Conservation (phyloP, 2,329 filamentous ascomycete genomes). For the Hypoxylon sp. region DNA sequence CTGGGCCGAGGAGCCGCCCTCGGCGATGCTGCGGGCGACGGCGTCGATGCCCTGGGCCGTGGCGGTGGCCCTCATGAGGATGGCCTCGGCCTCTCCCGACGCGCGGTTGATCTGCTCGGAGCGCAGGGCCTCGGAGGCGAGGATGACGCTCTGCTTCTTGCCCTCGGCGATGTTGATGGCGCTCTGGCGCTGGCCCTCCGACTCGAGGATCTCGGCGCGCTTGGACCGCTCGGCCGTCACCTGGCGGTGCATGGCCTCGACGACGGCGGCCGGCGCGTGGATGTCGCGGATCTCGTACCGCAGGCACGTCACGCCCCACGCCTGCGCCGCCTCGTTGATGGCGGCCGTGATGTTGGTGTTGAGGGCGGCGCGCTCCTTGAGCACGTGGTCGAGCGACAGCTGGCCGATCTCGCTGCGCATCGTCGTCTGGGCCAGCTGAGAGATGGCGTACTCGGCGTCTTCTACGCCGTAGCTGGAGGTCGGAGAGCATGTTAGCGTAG, state of each 20-base stretch:
- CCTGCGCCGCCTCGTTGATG: conserved; percentile 96
- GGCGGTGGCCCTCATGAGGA: conserved; percentile 82
- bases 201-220: conserved; percentile 96
- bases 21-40: conserved; percentile 77
- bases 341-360: conserved; percentile 99
- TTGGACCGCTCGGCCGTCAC: conserved; percentile 97
- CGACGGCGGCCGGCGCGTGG: conserved; percentile 90
- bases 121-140: conserved; percentile 90
- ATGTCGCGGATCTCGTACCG: conserved; percentile 99
- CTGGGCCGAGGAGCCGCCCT: conserved; percentile 78
- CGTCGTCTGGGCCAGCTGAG: conserved; percentile 95
- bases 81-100: conserved; percentile 92
- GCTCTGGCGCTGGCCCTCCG: conserved; percentile 93
- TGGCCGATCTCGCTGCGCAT: conserved; percentile 99
- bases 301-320: conserved; percentile 95
- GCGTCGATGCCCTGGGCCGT: conserved; percentile 89
- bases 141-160: conserved; percentile 94
- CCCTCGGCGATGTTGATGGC: conserved; percentile 99
- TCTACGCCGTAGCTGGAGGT: conserved; percentile 89
- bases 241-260: conserved; percentile 97
- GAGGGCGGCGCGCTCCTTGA: conserved; percentile 94
- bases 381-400: conserved; percentile 92
- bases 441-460: conserved; percentile 98
- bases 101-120: conserved; percentile 94
- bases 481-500: conserved; percentile 3